These are phyloP conservation scores for Capsicum baccatum DNA, from an alignment of 257 asterid species.

Conservation along the genomic window DNA sequence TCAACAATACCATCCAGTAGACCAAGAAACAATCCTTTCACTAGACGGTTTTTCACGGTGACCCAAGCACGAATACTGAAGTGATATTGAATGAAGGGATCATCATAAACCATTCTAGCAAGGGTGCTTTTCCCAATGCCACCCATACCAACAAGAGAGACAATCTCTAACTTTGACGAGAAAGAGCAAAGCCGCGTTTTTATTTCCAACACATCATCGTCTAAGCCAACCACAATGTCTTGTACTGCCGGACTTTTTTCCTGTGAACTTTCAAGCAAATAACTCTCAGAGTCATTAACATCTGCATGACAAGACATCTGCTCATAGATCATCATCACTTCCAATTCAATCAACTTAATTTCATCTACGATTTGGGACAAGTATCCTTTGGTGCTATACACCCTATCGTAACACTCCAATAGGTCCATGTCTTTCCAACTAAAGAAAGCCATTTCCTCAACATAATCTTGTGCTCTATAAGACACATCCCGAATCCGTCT, in stretches of 20 bases:
- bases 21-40: neutral
- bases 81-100: neutral
- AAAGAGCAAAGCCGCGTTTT: neutral
- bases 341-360: neutral
- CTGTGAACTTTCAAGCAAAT: neutral
- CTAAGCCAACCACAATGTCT: conserved; percentile 1
- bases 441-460: too few relatives aligned
- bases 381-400: neutral
- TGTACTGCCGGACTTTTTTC: neutral
- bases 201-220: conserved; percentile 8
- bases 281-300: neutral
- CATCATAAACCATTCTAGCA: neutral
- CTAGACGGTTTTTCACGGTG: neutral
- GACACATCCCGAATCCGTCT: too few relatives aligned
- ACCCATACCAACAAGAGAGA: neutral
- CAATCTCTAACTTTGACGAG: neutral
- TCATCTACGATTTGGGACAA: neutral
- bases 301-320: neutral
- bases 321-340: neutral
- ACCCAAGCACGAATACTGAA: neutral
- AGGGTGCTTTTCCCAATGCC: conserved; percentile 16
- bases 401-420: neutral
- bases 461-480: too few relatives aligned
- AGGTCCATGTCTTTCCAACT: too few relatives aligned
- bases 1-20: neutral